Percentiles rank a stretch among this genome's conserved stretches.
Evolutionary conservation across 2,329 filamentous ascomycete species (phyloP).

Genomic region (Ophiostoma fasciatum): DNA sequence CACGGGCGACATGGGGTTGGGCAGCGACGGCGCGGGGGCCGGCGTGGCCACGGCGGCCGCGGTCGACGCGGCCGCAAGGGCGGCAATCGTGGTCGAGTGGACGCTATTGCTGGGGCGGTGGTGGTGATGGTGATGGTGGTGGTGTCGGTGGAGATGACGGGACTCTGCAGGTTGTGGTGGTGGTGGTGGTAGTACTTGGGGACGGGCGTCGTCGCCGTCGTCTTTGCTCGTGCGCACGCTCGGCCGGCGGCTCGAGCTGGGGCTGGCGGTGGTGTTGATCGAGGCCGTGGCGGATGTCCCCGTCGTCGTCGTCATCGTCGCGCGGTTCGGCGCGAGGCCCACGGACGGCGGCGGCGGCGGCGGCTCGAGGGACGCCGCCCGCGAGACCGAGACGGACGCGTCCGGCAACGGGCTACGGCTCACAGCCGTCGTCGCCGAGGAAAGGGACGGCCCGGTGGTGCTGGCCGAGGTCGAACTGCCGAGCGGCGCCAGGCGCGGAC

Average conservation of each 20-base stretch:
- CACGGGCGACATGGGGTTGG: background rate
- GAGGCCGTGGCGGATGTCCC: too few relatives aligned
- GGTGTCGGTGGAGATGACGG: background rate
- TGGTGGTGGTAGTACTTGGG: too few relatives aligned
- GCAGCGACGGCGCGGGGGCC: background rate
- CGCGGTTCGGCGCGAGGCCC: too few relatives aligned
- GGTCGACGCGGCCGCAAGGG: constrained; percentile 4
- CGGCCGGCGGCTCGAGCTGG: constrained; percentile 8
- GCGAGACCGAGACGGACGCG: too few relatives aligned
- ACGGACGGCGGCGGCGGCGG: too few relatives aligned
- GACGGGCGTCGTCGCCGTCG: background rate
- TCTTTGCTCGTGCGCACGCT: constrained; percentile 4
- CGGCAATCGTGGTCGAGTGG: constrained; percentile 7
- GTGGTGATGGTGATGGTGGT: background rate
- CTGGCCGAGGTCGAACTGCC: background rate
- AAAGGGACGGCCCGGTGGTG: background rate
- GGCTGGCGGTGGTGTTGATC: too few relatives aligned
- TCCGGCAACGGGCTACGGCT: too few relatives aligned
- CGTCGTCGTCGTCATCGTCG: too few relatives aligned
- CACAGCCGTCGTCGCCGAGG: constrained; percentile 15
- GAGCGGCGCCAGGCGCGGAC: constrained; percentile 1
- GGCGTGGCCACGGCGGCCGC: constrained; percentile 5
- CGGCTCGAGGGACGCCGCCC: too few relatives aligned
- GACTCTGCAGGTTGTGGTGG: background rate
- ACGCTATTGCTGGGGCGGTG: background rate